A percentile compares a stretch with the other conserved stretches of the same genome.
Evolutionary conservation across 2,329 filamentous ascomycete genomes (phyloP).

Genomic region (Diaporthe sp.): DNA sequence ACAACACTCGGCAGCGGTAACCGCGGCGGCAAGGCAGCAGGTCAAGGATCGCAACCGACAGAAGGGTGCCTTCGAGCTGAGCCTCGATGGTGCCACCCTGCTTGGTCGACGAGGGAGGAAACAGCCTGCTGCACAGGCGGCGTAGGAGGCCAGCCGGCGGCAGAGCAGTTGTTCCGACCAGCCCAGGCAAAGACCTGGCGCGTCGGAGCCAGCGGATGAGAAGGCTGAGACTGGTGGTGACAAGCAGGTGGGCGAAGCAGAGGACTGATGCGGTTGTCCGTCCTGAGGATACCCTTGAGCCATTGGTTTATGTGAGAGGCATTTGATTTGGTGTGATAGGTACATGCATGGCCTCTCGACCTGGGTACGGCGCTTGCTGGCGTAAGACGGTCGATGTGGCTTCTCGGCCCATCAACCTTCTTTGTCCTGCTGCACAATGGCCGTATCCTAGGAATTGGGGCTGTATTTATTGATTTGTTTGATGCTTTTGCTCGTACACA

Average conservation of each 20-base stretch:
- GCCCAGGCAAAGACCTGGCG: not conserved
- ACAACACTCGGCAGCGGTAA: slow-evolving; percentile 87
- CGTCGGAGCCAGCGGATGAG: not conserved
- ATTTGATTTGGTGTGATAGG: not conserved
- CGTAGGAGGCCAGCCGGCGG: slow-evolving; percentile 42
- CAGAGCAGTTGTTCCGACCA: slow-evolving; percentile 10
- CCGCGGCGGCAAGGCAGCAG: slow-evolving; percentile 85
- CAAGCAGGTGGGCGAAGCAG: not conserved
- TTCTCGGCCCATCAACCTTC: not conserved
- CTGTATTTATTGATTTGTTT: not conserved
- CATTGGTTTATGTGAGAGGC: not conserved
- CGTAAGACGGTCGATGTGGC: not conserved
- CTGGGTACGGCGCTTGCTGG: not conserved
- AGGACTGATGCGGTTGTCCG: not conserved
- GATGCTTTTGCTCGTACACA: slow-evolving; percentile 27
- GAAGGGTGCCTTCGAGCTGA: slow-evolving; percentile 91
- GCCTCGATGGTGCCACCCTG: slow-evolving; percentile 89
- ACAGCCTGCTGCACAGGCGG: slow-evolving; percentile 64
- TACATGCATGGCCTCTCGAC: slow-evolving; percentile 4
- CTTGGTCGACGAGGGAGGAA: slow-evolving; percentile 76
- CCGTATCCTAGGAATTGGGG: not conserved
- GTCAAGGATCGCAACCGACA: slow-evolving; percentile 77
- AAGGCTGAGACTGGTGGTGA: not conserved
- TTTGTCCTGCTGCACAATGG: not conserved
- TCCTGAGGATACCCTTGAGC: slow-evolving; percentile 12